Conservation (phyloP, 495 filamentous ascomycete genomes). For the Copromyces sp. region DNA sequence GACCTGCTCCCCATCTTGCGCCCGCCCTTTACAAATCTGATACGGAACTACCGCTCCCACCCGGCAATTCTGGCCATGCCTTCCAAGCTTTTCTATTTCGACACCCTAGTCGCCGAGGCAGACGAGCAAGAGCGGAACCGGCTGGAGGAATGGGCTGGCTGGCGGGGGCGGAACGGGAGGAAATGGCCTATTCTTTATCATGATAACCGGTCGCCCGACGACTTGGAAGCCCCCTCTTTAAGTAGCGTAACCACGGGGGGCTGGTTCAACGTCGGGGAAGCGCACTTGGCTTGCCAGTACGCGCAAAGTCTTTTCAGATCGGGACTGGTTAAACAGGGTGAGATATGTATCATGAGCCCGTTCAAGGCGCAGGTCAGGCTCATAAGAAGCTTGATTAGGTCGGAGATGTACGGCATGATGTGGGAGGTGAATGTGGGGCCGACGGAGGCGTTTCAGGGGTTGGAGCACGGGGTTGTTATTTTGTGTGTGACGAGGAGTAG, state of each 20-base stretch:
- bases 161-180: conserved; percentile 32
- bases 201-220: conserved; percentile 35
- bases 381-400: conserved; percentile 30
- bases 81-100: conserved; percentile 41
- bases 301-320: conserved; percentile 28
- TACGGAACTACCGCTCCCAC: conserved; percentile 51
- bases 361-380: conserved; percentile 43
- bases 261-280: conserved; percentile 44
- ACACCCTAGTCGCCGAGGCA: conserved; percentile 43
- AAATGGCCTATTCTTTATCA: conserved; percentile 42
- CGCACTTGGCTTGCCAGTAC: conserved; percentile 33
- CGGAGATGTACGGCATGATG: conserved; percentile 15
- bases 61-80: conserved; percentile 46
- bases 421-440: conserved; percentile 44
- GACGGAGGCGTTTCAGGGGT: conserved; percentile 47
- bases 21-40: conserved; percentile 44
- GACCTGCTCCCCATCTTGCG: conserved; percentile 22
- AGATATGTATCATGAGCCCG: conserved; percentile 46
- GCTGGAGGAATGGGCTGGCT: conserved; percentile 34
- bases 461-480: conserved; percentile 44
- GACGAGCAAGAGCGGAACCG: conserved; percentile 13
- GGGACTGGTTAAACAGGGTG: conserved; percentile 24
- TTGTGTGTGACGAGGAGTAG: conserved; percentile 44
- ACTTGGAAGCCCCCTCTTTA: conserved; percentile 29
- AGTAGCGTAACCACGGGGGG: conserved; percentile 19